Percentiles rank a stretch among this genome's conserved stretches.
Evolutionary conservation across 768 basidiomycete genomes (phyloP).

Genomic region (Mycena venus): DNA sequence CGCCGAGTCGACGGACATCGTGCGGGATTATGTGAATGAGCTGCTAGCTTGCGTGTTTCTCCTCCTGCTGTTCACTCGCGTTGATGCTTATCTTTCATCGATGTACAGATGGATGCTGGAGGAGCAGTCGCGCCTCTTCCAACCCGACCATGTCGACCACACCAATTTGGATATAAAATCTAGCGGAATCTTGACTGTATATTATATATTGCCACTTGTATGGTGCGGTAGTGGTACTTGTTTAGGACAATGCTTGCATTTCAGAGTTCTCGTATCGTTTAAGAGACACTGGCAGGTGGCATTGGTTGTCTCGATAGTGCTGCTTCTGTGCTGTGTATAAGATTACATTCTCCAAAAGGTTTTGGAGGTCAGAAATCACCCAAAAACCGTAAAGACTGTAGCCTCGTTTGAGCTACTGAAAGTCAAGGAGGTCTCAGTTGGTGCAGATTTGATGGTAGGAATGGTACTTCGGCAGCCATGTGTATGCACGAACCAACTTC

Average conservation of each 20-base stretch:
- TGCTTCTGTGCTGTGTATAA: no score
- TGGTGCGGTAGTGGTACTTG: not conserved
- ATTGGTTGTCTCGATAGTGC: no score
- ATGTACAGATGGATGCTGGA: conserved; percentile 79
- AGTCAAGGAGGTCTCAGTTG: no score
- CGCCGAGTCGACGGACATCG: conserved; percentile 82
- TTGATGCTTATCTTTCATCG: not conserved
- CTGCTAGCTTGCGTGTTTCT: conserved; percentile 61
- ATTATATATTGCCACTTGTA: conserved; percentile 4
- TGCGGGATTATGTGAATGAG: conserved; percentile 93
- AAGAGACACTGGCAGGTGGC: no score
- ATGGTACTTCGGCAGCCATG: no score
- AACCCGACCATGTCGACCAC: conserved; percentile 71
- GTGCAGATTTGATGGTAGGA: no score
- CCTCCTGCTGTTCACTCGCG: not conserved
- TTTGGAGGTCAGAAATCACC: no score
- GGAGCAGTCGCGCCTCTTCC: conserved; percentile 81
- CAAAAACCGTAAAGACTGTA: no score
- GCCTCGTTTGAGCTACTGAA: no score
- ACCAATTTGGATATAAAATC: conserved; percentile 87
- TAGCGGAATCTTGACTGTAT: conserved; percentile 73
- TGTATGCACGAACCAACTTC: no score
- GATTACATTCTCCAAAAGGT: no score
- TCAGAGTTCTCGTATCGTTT: not conserved
- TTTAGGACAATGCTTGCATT: not conserved